These are phyloP conservation scores for Pistacia vera DNA, from an alignment of 345 rosid genomes.

Conservation along the genomic window DNA sequence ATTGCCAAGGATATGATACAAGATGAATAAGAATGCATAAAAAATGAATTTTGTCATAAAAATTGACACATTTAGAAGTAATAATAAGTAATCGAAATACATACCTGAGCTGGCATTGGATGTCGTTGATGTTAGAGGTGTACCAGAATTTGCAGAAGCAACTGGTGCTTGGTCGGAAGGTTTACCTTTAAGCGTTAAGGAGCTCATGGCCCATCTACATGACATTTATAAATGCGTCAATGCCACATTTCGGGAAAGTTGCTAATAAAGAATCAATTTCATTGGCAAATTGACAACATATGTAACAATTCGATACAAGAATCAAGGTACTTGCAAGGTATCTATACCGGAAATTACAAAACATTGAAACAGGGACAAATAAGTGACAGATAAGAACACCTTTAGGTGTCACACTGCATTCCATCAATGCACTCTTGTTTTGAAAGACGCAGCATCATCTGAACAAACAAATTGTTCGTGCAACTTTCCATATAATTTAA, in stretches of 20 bases:
- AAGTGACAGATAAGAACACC: not conserved
- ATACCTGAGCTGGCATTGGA: constrained; percentile 74
- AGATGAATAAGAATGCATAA: not conserved
- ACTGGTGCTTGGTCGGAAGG: constrained; percentile 78
- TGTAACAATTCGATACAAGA: not conserved
- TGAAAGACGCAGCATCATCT: not conserved
- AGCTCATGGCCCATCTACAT: constrained; percentile 98
- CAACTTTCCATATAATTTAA: not conserved
- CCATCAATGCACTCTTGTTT: not conserved
- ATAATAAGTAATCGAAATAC: constrained; percentile 11
- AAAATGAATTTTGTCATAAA: not conserved
- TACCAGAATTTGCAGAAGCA: constrained; percentile 55
- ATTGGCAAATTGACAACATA: not conserved
- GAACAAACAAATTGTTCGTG: not conserved
- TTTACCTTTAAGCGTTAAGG: constrained; percentile 92
- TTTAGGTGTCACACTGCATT: not conserved
- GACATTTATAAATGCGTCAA: constrained; percentile 9
- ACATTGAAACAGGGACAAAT: not conserved
- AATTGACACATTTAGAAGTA: not conserved
- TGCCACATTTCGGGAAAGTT: not conserved
- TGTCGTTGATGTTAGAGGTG: constrained; percentile 47
- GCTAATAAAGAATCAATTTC: not conserved
- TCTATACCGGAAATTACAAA: not conserved
- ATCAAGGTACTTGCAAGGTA: not conserved
- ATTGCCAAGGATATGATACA: constrained; percentile 5